phyloP scores from a whole-genome alignment of 805 yeast genomes.

The Tanozyma kutaoensis region DNA sequence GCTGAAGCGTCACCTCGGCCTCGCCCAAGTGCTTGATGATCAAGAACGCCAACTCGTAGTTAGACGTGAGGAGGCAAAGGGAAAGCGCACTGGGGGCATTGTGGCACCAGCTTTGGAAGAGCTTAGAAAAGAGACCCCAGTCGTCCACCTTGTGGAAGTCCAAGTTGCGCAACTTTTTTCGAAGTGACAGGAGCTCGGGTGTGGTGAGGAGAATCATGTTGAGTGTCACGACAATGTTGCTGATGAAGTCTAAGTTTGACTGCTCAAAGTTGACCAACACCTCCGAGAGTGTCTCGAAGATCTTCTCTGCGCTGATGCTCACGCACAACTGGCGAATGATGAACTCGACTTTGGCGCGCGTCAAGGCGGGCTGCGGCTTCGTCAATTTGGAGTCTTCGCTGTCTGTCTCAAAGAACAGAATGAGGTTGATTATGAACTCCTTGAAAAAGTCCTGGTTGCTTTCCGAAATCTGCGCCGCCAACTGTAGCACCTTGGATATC shows the following conservation, averaged over 20 bases:
- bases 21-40: slow-evolving; percentile 73
- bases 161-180: slow-evolving; percentile 49
- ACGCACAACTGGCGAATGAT: slow-evolving; percentile 76
- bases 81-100: slow-evolving; percentile 83
- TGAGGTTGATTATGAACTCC: slow-evolving; percentile 58
- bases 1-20: slow-evolving; percentile 65
- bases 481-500: slow-evolving; percentile 55
- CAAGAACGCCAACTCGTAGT: slow-evolving; percentile 78
- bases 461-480: slow-evolving; percentile 64
- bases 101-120: slow-evolving; percentile 86
- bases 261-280: slow-evolving; percentile 44
- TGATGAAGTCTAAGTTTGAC: slow-evolving; percentile 54
- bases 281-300: slow-evolving; percentile 68
- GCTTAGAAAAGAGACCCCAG: slow-evolving; percentile 52
- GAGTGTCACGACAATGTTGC: slow-evolving; percentile 74
- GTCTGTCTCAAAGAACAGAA: slow-evolving; percentile 60
- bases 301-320: slow-evolving; percentile 68
- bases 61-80: slow-evolving; percentile 73
- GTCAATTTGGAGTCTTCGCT: slow-evolving; percentile 4
- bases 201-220: slow-evolving; percentile 80
- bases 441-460: slow-evolving; percentile 67
- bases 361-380: slow-evolving; percentile 24
- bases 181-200: slow-evolving; percentile 58
- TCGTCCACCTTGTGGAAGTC: slow-evolving; percentile 44
- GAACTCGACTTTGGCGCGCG: slow-evolving; percentile 50